These are phyloP conservation scores for Acaromyces ingoldii DNA, from an alignment of 1,284 basidiomycete genomes.

Conservation along the genomic window DNA sequence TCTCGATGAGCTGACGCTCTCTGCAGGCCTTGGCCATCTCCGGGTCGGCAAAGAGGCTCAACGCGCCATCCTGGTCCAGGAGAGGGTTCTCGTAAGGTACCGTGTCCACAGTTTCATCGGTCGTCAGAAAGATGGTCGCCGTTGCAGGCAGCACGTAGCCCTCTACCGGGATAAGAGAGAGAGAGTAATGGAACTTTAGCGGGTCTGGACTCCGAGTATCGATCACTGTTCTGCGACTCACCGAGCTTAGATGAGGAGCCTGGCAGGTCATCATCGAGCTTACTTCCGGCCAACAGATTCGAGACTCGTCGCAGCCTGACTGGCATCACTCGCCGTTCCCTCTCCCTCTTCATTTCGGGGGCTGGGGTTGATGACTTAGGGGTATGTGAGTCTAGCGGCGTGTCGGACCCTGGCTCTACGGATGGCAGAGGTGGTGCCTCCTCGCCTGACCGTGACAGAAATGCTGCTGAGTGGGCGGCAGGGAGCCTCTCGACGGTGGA, in stretches of 20 bases:
- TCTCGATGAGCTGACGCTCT: conserved; percentile 24
- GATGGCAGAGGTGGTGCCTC: no score
- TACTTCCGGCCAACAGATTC: conserved; percentile 27
- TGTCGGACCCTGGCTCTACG: no score
- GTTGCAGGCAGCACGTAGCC: conserved; percentile 3
- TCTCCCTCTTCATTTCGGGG: conserved; percentile 1
- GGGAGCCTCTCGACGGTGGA: no score
- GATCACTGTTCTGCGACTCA: conserved; percentile 1
- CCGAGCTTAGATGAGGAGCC: conserved; percentile 9
- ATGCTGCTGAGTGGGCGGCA: no score
- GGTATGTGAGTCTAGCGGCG: no score
- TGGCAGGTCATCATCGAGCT: conserved; percentile 31
- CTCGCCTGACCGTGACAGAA: no score
- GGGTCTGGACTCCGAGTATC: not conserved
- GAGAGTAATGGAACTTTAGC: conserved; percentile 3
- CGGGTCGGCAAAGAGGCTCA: conserved; percentile 11
- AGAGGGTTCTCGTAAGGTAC: conserved; percentile 13
- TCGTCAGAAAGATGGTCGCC: conserved; percentile 18
- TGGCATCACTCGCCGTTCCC: conserved; percentile 20
- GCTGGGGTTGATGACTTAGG: no score
- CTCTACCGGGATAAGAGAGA: not conserved
- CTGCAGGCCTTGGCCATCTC: conserved; percentile 6
- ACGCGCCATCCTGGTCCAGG: conserved; percentile 1
- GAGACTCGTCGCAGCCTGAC: conserved; percentile 28
- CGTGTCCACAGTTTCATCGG: conserved; percentile 4